Evolutionary conservation across 768 basidiomycete species (phyloP).

Genomic region (Rhizopogon roseolus): DNA sequence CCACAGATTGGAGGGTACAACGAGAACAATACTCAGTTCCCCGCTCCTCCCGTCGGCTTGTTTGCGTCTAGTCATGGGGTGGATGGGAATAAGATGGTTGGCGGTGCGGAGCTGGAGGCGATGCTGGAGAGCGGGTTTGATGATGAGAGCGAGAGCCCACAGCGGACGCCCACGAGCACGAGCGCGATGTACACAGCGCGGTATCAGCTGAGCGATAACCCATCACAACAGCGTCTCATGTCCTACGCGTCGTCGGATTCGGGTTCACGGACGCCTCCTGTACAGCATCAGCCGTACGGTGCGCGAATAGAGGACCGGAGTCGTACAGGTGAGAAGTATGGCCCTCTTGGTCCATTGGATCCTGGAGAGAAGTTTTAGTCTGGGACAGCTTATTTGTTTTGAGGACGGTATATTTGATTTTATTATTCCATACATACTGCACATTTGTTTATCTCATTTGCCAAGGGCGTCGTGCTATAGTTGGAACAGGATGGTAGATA

Average conservation of each 20-base stretch:
- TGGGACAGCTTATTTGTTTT: neutral
- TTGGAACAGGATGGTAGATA: neutral
- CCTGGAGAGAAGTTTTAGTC: constrained; percentile 49
- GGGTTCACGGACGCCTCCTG: constrained; percentile 20
- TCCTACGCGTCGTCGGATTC: constrained; percentile 50
- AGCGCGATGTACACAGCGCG: constrained; percentile 41
- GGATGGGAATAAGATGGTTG: constrained; percentile 43
- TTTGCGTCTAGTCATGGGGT: constrained; percentile 12
- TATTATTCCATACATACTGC: constrained; percentile 15
- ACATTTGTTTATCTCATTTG: constrained; percentile 18
- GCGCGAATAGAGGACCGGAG: constrained; percentile 34
- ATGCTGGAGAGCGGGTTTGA: constrained; percentile 93
- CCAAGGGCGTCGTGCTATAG: neutral
- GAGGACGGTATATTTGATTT: constrained; percentile 15
- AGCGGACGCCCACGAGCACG: constrained; percentile 21
- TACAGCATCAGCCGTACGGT: constrained; percentile 29
- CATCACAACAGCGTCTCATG: constrained; percentile 23
- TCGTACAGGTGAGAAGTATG: constrained; percentile 34
- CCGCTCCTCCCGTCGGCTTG: constrained; percentile 81
- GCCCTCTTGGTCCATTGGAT: constrained; percentile 56
- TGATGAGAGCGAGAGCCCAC: constrained; percentile 49
- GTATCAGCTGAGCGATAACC: constrained; percentile 63
- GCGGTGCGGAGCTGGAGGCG: constrained; percentile 76
- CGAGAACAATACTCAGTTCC: constrained; percentile 72
- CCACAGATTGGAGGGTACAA: constrained; percentile 94